Percentiles rank a stretch among this genome's conserved stretches.
Conservation (phyloP, 768 basidiomycete species). For the Fistulinella prunicolor region DNA sequence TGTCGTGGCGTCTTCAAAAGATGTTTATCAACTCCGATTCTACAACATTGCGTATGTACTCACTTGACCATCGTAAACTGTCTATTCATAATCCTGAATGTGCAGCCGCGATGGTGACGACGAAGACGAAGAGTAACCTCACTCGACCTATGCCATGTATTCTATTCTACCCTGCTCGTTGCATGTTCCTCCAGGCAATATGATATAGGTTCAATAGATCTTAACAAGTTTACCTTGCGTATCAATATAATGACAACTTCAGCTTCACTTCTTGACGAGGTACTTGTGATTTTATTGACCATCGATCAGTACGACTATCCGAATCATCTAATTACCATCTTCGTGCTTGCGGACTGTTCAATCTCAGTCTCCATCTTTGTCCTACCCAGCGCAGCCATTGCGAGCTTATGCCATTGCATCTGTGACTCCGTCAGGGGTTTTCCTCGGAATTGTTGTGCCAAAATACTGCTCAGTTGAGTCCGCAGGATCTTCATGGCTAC, state of each 20-base stretch:
- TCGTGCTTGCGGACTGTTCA: conserved; percentile 10
- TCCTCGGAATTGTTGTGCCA: conserved; percentile 66
- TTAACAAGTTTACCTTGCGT: background rate
- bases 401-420: conserved; percentile 69
- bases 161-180: background rate
- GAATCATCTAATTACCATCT: conserved; percentile 19
- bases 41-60: conserved; percentile 81
- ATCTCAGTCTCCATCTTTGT: conserved; percentile 37
- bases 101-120: conserved; percentile 48
- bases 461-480: conserved; percentile 51
- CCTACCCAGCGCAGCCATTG: conserved; percentile 58
- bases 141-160: background rate
- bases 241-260: background rate
- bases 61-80: no score
- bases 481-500: conserved; percentile 82
- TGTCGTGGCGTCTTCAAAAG: conserved; percentile 92
- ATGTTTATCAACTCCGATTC: conserved; percentile 92
- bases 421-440: conserved; percentile 59
- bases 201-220: conserved; percentile 1
- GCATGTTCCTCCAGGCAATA: conserved; percentile 10
- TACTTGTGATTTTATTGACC: conserved; percentile 1
- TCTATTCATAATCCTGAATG: conserved; percentile 1
- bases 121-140: conserved; percentile 48
- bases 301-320: background rate
- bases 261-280: background rate